Conservation (phyloP, 2,329 filamentous ascomycete species). For the Alternaria infectoria region DNA sequence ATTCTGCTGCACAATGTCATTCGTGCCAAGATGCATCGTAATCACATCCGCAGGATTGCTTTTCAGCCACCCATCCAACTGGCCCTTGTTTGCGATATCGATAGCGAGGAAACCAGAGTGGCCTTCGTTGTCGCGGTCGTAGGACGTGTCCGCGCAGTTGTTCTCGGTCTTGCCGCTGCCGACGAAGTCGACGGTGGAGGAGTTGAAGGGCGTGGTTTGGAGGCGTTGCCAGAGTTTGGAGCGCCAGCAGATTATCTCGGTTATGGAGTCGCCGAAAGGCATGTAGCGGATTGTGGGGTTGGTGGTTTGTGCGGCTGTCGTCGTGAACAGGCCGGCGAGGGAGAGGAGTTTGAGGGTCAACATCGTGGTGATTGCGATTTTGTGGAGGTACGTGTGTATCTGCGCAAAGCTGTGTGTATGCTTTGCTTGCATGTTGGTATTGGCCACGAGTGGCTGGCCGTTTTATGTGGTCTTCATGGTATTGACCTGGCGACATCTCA, state of each 20-base stretch:
- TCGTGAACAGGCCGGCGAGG: conserved; percentile 14
- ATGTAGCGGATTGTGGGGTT: conserved; percentile 42
- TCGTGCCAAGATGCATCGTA: conserved; percentile 56
- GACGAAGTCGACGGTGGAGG: conserved; percentile 50
- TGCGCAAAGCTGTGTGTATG: neutral
- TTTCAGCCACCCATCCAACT: conserved; percentile 54
- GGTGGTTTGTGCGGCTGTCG: conserved; percentile 16
- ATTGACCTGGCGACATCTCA: neutral
- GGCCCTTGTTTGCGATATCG: conserved; percentile 52
- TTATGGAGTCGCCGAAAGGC: conserved; percentile 56
- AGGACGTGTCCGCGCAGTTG: conserved; percentile 47
- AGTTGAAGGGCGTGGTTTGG: conserved; percentile 44
- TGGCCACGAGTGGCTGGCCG: no score
- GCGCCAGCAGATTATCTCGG: conserved; percentile 55
- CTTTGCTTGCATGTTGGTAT: neutral
- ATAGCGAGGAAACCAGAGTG: conserved; percentile 54
- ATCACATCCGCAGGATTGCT: conserved; percentile 54
- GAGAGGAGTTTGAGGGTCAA: conserved; percentile 25
- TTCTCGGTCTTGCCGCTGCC: conserved; percentile 39
- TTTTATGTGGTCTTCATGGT: neutral
- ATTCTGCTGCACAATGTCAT: conserved; percentile 50
- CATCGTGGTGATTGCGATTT: conserved; percentile 13
- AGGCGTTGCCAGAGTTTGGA: conserved; percentile 52
- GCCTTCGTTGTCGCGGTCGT: conserved; percentile 55
- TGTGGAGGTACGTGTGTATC: no score